Percentiles rank a stretch among this genome's conserved stretches.
Evolutionary conservation across 1,284 basidiomycete genomes (phyloP).

Genomic region (Naganishia cerealis): DNA sequence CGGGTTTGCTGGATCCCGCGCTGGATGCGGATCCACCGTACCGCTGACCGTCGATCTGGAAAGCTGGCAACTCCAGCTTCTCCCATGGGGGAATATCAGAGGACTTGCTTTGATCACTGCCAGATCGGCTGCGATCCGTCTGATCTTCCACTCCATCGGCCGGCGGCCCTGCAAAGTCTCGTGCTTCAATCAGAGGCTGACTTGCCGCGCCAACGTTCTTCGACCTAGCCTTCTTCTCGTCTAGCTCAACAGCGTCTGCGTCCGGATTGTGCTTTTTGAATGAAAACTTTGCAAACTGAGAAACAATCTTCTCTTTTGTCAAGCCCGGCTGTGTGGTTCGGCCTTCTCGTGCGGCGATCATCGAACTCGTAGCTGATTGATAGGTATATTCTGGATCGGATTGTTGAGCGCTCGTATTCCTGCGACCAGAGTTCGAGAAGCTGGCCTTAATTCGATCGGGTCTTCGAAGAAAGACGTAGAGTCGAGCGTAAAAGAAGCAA

Average conservation of each 20-base stretch:
- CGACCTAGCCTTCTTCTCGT: conserved; percentile 14
- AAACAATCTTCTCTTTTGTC: conserved; percentile 9
- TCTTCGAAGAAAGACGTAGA: conserved; percentile 54
- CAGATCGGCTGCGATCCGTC: neutral
- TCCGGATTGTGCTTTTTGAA: conserved; percentile 12
- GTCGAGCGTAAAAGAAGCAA: conserved; percentile 49
- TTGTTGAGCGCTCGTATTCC: conserved; percentile 5
- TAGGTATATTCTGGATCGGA: conserved; percentile 24
- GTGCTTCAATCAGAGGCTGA: neutral
- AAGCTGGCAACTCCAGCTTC: conserved; percentile 49
- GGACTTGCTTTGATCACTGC: conserved; percentile 10
- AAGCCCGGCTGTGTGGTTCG: neutral
- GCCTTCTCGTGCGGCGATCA: conserved; percentile 6
- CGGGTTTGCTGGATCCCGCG: conserved; percentile 1
- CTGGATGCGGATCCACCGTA: conserved; percentile 43
- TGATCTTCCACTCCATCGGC: neutral
- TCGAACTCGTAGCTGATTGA: conserved; percentile 22
- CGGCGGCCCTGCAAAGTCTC: neutral
- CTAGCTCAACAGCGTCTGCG: neutral
- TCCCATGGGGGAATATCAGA: conserved; percentile 53
- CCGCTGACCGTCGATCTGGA: conserved; percentile 51
- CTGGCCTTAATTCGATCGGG: conserved; percentile 50
- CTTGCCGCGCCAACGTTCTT: neutral
- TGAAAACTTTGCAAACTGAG: conserved; percentile 29
- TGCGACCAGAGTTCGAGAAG: conserved; percentile 21